Base-by-base conservation (phyloP, 2,329 filamentous ascomycete genomes). In the Purpureocillium lavendulum region DNA sequence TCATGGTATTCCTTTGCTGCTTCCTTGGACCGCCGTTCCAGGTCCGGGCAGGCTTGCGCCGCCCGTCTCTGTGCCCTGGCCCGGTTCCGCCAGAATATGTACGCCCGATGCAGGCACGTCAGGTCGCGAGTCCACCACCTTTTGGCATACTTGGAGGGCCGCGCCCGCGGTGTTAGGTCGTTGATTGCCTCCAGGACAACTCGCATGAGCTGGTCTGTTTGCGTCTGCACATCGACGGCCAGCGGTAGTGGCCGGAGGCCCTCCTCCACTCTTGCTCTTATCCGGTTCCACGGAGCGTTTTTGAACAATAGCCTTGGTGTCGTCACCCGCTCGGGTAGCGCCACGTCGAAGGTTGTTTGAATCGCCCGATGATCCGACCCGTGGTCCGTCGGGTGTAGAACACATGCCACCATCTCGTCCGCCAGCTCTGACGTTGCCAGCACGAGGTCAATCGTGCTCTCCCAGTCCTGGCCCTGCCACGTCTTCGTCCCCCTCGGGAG, bases 41-140 rank as follows among this genome's bases (percentile, higher is more conserved):
- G 21, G 16, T 40, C 38, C 11, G 18, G 38, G 13, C 7, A 18
- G 14, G 7, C 24, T 31, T 21, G 24, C 4, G 35, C 40, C 13
- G 4, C 14, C 21, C 40, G 30, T 13, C 40, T 30, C 11, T 10
- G 14, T 24, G 40, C 36, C 28, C 40, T 35, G 9, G 36, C 36
- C 26, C 13, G 40, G 32, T 42, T 42, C 33, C 40, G n/a, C 40
- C 40, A 42, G 28, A 31, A 39, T 13, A 36, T 42, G 32, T 42
- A 42, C 14, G 21, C 14, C 31, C 32, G 30, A 13, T 17, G 38
- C 6, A 39, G 38, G 26, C 14, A 17, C 16, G 30, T 39, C 12
- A 39, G 18, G 31, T 39, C 38, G n/a, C 3, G 24, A 9, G 30
- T 39, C 38, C 38, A 39, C 38, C 38, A 39, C 5, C 38, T 7